These are phyloP conservation scores for Citrus unshiu DNA, from an alignment of 345 rosid genomes.

Conservation along the genomic window DNA sequence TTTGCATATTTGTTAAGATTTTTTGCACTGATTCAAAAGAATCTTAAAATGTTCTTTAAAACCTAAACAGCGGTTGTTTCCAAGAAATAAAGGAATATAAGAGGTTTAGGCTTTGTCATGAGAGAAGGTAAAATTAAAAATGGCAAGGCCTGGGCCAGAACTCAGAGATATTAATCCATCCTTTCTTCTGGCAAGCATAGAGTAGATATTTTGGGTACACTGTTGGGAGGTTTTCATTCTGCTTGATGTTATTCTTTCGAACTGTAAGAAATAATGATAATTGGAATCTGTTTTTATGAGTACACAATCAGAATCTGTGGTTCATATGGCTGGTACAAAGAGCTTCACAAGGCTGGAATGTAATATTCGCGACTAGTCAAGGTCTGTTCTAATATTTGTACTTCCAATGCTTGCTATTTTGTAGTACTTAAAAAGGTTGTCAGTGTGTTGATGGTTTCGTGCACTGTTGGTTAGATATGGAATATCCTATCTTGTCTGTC, in stretches of 20 bases:
- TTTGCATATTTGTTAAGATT: neutral
- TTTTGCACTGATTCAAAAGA: neutral
- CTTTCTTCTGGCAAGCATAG: neutral
- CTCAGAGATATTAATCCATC: neutral
- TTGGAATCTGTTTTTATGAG: neutral
- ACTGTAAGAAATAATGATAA: neutral
- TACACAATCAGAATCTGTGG: neutral
- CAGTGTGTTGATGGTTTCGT: neutral
- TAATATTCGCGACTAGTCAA: neutral
- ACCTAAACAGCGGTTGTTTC: neutral
- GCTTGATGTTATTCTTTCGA: neutral
- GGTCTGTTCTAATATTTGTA: neutral
- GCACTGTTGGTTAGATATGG: neutral
- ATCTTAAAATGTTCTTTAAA: neutral
- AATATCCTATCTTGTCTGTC: neutral
- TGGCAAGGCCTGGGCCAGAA: neutral
- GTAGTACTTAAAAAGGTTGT: neutral
- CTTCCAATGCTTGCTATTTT: neutral
- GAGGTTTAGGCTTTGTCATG: neutral
- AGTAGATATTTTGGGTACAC: neutral
- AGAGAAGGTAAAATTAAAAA: neutral
- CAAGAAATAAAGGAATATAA: neutral
- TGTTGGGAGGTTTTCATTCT: neutral
- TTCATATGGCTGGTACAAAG: conserved; percentile 1
- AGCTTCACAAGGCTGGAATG: neutral